Base-by-base conservation (phyloP, 805 yeast species). In the Sugiyamaella qingdaonensis region DNA sequence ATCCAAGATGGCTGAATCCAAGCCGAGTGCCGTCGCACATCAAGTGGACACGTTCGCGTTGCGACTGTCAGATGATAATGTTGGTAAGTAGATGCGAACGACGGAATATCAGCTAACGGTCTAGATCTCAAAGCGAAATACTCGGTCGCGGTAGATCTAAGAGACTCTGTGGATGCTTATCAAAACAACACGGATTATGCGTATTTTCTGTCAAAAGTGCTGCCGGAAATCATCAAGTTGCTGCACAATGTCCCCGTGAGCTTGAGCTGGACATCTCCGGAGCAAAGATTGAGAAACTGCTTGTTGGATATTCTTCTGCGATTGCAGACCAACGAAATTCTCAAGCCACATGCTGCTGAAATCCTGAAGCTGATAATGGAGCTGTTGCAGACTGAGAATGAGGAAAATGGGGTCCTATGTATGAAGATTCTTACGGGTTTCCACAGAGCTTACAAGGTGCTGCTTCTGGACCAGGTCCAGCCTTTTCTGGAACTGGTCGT, bases 331-430 rank as follows among this genome's bases (percentile, higher is more conserved):
- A 90, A 86, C 64, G 97, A 90, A 34, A 78, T 85, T 1, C 82
- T 89, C 63, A 85, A 84, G 64, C 86, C 86, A 0, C 83, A 82
- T 66, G 82, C 91, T 0, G 71, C 72, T 33, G 75, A 75, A 35
- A 76, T 89, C 16, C 72, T 87, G 61, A 84, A 80, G 34, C 71
- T 76, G 9, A 71, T 92, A 51, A 80, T 84, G 61, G 68, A 73
- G 19, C 72, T 86, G 11, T 73, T 92, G 54, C 80, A 78, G 16
- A 75, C 72, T 13, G 99, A 95, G 64, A 94, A 94, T 66, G 99
- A 95, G 68, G 97, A 91, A 56, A 94, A 94, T 67, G 98, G 98
- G 48, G 88, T 90, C 0, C 75, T 89, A 49, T 86, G 95, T 67
- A 82, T 94, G 86, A 90, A 88, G 65, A 84, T 89, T 52, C 77